phyloP scores from a whole-genome alignment of 371 early-diverging fungal species.

The Haplosporangium sp. region DNA sequence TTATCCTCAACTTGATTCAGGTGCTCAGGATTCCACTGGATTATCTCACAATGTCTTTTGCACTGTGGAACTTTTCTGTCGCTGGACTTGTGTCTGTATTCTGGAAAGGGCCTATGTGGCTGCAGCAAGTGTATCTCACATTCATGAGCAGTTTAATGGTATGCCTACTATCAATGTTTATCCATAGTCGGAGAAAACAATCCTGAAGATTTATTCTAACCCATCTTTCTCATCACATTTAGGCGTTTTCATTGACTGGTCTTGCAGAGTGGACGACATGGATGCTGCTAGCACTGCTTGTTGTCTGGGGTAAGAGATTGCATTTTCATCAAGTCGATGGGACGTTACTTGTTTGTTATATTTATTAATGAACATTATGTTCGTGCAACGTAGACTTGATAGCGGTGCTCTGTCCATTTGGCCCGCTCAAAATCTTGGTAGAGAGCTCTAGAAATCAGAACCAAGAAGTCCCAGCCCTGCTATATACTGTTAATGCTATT shows the following conservation, averaged over 20 bases:
- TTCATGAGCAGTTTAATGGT: constrained; percentile 88
- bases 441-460: constrained; percentile 79
- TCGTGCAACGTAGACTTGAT: constrained; percentile 73
- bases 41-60: constrained; percentile 78
- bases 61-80: constrained; percentile 82
- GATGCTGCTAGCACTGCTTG: constrained; percentile 83
- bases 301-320: constrained; percentile 79
- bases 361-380: background rate
- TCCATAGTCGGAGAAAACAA: background rate
- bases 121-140: constrained; percentile 84
- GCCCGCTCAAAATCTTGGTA: constrained; percentile 86
- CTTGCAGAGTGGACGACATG: constrained; percentile 84
- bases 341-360: too few species aligned
- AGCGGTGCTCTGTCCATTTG: constrained; percentile 91
- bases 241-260: constrained; percentile 81
- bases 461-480: constrained; percentile 82
- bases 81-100: constrained; percentile 85
- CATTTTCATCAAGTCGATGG: too few species aligned
- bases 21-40: constrained; percentile 79
- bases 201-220: background rate
- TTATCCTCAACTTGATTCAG: constrained; percentile 69
- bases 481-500: constrained; percentile 81
- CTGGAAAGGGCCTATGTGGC: constrained; percentile 82
- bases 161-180: background rate
- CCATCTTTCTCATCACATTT: background rate